Base-by-base conservation (phyloP, 139 green algal species). In the Chlamydomonas sp. region DNA sequence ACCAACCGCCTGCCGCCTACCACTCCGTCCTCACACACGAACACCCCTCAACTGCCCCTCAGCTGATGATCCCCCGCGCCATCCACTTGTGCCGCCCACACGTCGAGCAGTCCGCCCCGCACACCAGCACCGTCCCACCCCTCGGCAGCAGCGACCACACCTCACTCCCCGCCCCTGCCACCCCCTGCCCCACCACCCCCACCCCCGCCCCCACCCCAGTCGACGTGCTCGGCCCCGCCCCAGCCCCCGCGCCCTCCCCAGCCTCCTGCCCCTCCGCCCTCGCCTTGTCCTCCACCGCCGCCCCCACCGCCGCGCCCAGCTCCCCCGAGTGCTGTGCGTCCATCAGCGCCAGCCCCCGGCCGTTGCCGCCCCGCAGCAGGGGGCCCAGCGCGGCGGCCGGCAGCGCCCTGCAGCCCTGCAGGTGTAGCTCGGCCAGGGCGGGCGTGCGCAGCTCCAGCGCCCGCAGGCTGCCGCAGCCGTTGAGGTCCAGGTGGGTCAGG, bases 381-480 rank as follows among this genome's bases (percentile, higher is more conserved):
- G 63, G 63, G 17, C 18, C 63, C n/a, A 90, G 74, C 59, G 63
- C 12, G 5, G 59, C 59, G 2, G 75, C 62, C 15, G 88, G 81
- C 72, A 93, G 83, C 59, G 73, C 62, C 63, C 83, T 76, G 83
- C 90, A 93, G 1, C 87, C 91, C 75, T 94, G 92, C 68, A 93
- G 57, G 60, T 91, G 86, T 57, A 91, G 82, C 69, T 84, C 85
- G 5, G 84, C 60, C 83, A 96, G 93, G 3, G 18, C 9, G 3
- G 94, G 94, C 80, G 92, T 95, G 72, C 87, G 86, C 85, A 96
- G 87, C 88, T 92, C 90, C 79, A 96, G 91, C 58, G 78, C 17
- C 10, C 63, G 67, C 84, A 96, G 91, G 57, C 88, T 73, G 31
- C 16, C 17, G 84, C 91, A 94, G 82, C 88, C 91, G 84, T 90